A percentile compares a stretch with the other conserved stretches of the same genome.
Evolutionary conservation across 163 green algal genomes (phyloP).

Genomic region (Scenedesmus sp.): DNA sequence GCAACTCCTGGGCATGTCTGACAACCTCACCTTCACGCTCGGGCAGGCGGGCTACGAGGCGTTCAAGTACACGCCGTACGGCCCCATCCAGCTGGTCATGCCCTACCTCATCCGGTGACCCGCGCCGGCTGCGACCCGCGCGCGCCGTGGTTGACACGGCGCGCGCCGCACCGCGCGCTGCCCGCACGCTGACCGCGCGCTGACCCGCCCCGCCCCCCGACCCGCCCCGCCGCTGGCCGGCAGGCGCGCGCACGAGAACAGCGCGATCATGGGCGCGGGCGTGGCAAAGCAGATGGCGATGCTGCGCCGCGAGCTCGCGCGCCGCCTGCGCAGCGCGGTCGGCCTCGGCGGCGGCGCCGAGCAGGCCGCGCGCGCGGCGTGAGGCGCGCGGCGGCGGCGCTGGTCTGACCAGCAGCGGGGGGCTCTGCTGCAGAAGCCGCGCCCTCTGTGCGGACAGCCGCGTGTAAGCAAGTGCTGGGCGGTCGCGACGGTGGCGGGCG

Average conservation of each 20-base stretch:
- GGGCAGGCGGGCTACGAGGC: conserved; percentile 61
- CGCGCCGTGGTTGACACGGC: too few species aligned
- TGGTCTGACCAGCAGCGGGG: too few species aligned
- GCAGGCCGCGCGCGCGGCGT: neutral
- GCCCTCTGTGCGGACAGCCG: too few species aligned
- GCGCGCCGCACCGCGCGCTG: too few species aligned
- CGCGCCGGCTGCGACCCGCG: too few species aligned
- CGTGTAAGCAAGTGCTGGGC: too few species aligned
- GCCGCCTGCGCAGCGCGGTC: conserved; percentile 11
- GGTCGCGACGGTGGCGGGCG: too few species aligned
- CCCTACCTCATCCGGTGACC: conserved; percentile 83
- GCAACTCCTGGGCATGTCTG: conserved; percentile 94
- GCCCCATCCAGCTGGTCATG: conserved; percentile 76
- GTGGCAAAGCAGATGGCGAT: conserved; percentile 30
- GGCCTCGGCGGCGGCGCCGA: neutral
- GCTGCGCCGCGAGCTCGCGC: conserved; percentile 29
- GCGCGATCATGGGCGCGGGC: conserved; percentile 35
- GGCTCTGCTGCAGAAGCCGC: too few species aligned
- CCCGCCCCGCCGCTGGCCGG: too few species aligned
- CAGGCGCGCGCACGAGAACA: conserved; percentile 48
- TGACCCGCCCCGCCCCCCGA: neutral
- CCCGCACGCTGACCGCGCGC: neutral
- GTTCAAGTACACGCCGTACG: conserved; percentile 83
- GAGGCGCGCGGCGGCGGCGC: too few species aligned
- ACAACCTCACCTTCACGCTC: conserved; percentile 89